Conservation (phyloP, 1,284 basidiomycete genomes). For the Ustilago trichophora region DNA sequence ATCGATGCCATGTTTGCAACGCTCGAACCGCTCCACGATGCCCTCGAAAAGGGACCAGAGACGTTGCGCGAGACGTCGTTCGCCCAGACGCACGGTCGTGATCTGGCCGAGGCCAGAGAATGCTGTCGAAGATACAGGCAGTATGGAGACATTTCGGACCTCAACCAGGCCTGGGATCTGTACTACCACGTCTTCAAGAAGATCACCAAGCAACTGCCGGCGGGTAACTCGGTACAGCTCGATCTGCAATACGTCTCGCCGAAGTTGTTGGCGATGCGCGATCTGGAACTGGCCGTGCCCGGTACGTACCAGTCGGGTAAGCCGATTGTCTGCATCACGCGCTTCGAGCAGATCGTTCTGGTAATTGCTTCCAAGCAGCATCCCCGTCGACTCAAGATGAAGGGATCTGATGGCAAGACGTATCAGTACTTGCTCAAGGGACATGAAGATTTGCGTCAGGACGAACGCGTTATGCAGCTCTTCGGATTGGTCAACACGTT, state of each 20-base stretch:
- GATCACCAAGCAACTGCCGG: slow-evolving; percentile 91
- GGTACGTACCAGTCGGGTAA: slow-evolving; percentile 94
- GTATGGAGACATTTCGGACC: slow-evolving; percentile 83
- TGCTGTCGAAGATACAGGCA: slow-evolving; percentile 86
- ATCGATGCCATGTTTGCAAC: slow-evolving; percentile 98
- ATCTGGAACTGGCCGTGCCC: slow-evolving; percentile 92
- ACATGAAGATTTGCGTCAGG: slow-evolving; percentile 98
- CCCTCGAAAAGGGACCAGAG: slow-evolving; percentile 94
- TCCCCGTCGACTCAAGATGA: slow-evolving; percentile 86
- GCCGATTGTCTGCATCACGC: slow-evolving; percentile 83
- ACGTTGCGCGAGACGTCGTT: slow-evolving; percentile 96
- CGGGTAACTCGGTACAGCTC: slow-evolving; percentile 78
- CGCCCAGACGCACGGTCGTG: slow-evolving; percentile 90
- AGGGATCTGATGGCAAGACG: slow-evolving; percentile 90
- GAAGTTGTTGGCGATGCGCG: slow-evolving; percentile 84
- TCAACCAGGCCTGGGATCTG: slow-evolving; percentile 99
- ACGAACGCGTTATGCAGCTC: slow-evolving; percentile 98
- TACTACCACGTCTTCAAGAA: slow-evolving; percentile 97
- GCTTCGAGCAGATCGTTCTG: slow-evolving; percentile 69
- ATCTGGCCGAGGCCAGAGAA: slow-evolving; percentile 92
- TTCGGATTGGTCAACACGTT: slow-evolving; percentile 97
- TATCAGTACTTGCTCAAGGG: slow-evolving; percentile 95
- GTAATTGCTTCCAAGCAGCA: slow-evolving; percentile 99
- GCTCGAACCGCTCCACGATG: slow-evolving; percentile 90
- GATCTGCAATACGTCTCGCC: slow-evolving; percentile 99